Conservation (phyloP, 441 rosid genomes). For the Euphorbia neoarborescens region DNA sequence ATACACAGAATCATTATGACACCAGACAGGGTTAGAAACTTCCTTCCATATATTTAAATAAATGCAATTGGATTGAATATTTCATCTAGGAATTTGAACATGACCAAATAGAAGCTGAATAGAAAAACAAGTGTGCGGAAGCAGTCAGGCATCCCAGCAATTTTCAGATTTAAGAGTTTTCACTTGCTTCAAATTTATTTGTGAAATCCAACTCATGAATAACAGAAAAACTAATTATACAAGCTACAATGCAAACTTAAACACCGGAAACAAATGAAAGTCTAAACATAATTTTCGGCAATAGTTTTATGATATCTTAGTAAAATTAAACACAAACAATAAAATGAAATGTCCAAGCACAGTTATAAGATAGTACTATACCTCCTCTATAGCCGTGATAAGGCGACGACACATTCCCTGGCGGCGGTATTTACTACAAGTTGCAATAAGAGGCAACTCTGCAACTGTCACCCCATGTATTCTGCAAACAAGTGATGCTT, state of each 20-base stretch:
- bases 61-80: background rate
- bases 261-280: background rate
- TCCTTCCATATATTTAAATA: background rate
- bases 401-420: slow-evolving; percentile 91
- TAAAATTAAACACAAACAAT: background rate
- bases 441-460: slow-evolving; percentile 97
- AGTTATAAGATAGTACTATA: slow-evolving; percentile 17
- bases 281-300: background rate
- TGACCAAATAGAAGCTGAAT: slow-evolving; percentile 2
- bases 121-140: background rate
- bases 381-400: slow-evolving; percentile 79
- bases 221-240: background rate
- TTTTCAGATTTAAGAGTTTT: background rate
- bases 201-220: slow-evolving; percentile 5
- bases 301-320: too few relatives aligned
- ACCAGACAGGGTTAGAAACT: background rate
- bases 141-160: slow-evolving; percentile 3
- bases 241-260: background rate
- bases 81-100: slow-evolving; percentile 1
- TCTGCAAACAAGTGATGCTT: slow-evolving; percentile 33
- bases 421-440: slow-evolving; percentile 82
- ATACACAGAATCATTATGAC: background rate
- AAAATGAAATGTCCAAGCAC: background rate
- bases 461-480: slow-evolving; percentile 76
- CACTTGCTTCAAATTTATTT: background rate